A percentile compares a stretch with the other conserved stretches of the same genome.
phyloP scores from a whole-genome alignment of 352 stramenopile species.

The Globisporangium ultimum region DNA sequence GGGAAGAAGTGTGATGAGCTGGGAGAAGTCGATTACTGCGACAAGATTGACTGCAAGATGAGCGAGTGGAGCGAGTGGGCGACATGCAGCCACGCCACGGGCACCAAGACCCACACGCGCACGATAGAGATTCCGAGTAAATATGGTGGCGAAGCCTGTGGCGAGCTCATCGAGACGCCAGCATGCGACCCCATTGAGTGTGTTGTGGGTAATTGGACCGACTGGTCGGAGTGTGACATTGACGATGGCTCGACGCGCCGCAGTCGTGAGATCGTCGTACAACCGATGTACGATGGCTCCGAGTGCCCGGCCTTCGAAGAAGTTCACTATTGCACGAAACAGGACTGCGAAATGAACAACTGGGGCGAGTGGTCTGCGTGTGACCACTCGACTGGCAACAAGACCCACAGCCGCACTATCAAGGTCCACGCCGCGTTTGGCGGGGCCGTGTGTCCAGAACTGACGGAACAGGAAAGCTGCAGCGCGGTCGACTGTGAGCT shows the following conservation, averaged over 20 bases:
- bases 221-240: conserved; percentile 39
- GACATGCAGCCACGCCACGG: conserved; percentile 34
- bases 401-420: conserved; percentile 27
- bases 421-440: conserved; percentile 31
- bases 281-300: conserved; percentile 26
- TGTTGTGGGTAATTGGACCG: conserved; percentile 36
- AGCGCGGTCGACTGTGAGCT: conserved; percentile 43
- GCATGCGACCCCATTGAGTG: conserved; percentile 40
- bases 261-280: conserved; percentile 36
- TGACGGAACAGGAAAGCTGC: conserved; percentile 22
- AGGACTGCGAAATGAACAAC: conserved; percentile 43
- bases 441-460: conserved; percentile 18
- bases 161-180: conserved; percentile 15
- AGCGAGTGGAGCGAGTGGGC: conserved; percentile 38
- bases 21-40: conserved; percentile 33
- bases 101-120: conserved; percentile 40
- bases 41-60: conserved; percentile 28
- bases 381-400: conserved; percentile 25
- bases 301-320: conserved; percentile 39
- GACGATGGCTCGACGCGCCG: conserved; percentile 26
- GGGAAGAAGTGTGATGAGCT: conserved; percentile 11
- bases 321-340: conserved; percentile 26
- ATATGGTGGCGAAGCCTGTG: conserved; percentile 22
- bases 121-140: conserved; percentile 13
- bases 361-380: conserved; percentile 56